Evolutionary conservation across 2,329 filamentous ascomycete genomes (phyloP), one percentile per base, ranked within the genome.

Genomic region (Nemania sp.): DNA sequence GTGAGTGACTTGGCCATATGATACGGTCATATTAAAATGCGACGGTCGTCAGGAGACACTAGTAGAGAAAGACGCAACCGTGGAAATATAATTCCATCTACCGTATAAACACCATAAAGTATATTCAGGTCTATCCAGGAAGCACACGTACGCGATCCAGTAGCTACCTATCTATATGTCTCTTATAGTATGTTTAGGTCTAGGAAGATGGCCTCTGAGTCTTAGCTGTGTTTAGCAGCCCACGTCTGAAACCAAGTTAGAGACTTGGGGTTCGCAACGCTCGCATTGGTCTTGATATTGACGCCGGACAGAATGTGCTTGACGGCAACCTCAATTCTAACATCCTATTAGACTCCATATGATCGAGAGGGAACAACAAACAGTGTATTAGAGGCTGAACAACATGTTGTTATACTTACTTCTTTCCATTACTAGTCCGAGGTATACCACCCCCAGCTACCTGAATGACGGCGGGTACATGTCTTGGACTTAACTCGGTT

Each of bases 251-350:
- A 97, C 89, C 91, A 97, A 34, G 90, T 87, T 61, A 99, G 73
- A 61, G 92, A 91, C 62, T 87, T 89, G 2, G 89, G 86, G 70
- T 97, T 97, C 4, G 91, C 90, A n/a, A 97, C 92, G 66, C 90
- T 95, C 0, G 92, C 91, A 43, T 91, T 91, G 0, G 90, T 94
- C 77, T 91, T 92, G 61, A 97, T 85, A 47, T 90, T 83, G 72
- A 92, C 76, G 0, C 92, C 93, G 23, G 90, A 96, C 1, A 99
- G 75, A 39, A 97, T 97, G 73, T 97, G 92, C 77, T 97, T 97
- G 5, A 97, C 93, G 0, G 91, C 90, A 42, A 95, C 91, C 71
- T 99, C 93, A 55, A 99, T 90, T 73, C 87, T 90, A 33, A 30
- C 3, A 20, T 41, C n/a, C 17, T 30, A 39, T 61, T 47, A 63